A percentile compares a stretch with the other conserved stretches of the same genome.
Evolutionary conservation across 495 filamentous ascomycete genomes (phyloP).

Genomic region (Hypoxylon subgilvum): DNA sequence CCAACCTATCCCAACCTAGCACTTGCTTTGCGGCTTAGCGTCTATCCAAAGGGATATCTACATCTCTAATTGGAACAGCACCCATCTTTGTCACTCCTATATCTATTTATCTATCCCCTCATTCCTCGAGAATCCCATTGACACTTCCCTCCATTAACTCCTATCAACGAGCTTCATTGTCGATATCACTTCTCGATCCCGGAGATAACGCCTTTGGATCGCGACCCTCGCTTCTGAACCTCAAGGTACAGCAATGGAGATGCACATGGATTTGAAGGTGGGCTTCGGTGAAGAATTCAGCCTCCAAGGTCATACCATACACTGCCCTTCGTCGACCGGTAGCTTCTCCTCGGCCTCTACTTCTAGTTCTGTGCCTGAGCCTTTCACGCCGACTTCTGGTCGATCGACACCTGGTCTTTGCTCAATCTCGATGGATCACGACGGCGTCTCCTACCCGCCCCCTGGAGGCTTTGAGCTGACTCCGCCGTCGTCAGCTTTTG

Average conservation of each 20-base stretch:
- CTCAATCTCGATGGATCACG: conserved; percentile 33
- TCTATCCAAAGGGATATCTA: conserved; percentile 28
- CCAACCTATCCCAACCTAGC: conserved; percentile 36
- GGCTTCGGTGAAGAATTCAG: conserved; percentile 38
- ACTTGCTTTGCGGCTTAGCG: conserved; percentile 24
- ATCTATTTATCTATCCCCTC: conserved; percentile 39
- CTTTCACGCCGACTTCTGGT: conserved; percentile 50
- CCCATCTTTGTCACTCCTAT: conserved; percentile 33
- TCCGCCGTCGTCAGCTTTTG: conserved; percentile 46
- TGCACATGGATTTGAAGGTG: conserved; percentile 32
- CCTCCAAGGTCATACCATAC: conserved; percentile 31
- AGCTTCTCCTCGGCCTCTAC: conserved; percentile 46
- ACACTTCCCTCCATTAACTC: conserved; percentile 27
- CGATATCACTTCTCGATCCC: conserved; percentile 7
- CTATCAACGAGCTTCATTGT: conserved; percentile 9
- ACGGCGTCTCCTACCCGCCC: conserved; percentile 34
- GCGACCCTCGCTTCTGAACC: conserved; percentile 1
- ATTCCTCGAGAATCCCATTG: conserved; percentile 30
- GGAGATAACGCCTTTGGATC: conserved; percentile 19
- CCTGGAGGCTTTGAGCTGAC: conserved; percentile 41
- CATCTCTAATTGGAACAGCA: conserved; percentile 24
- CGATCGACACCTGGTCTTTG: conserved; percentile 37
- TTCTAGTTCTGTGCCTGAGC: conserved; percentile 41
- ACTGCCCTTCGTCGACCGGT: conserved; percentile 37
- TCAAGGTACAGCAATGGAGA: conserved; percentile 24